Conservation (phyloP, 768 basidiomycete genomes). For the Mycena rebaudengoi region DNA sequence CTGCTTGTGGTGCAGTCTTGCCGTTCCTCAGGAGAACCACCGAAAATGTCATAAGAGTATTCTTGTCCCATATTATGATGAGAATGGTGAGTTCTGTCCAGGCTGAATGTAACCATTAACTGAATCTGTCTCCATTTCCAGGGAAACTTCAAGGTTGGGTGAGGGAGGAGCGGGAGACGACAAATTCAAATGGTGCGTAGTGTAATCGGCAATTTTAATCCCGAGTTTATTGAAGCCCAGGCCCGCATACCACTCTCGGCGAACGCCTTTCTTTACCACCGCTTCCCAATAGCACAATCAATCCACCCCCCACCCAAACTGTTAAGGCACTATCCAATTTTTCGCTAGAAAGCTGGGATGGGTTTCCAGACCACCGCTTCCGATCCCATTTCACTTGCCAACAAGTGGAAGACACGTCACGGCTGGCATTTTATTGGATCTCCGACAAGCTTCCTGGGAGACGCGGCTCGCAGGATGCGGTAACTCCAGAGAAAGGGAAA, state of each 20-base stretch:
- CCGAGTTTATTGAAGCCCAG: background rate
- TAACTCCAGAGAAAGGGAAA: background rate
- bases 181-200: background rate
- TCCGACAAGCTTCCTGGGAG: background rate
- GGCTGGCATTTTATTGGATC: conserved; percentile 1
- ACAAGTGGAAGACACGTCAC: no score
- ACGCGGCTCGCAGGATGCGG: background rate
- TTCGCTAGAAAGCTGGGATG: conserved; percentile 1
- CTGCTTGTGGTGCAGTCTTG: background rate
- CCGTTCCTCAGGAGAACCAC: no score
- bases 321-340: background rate
- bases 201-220: background rate
- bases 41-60: background rate
- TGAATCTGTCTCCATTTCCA: background rate
- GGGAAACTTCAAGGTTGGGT: background rate
- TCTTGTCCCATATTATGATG: background rate
- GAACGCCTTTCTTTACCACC: background rate
- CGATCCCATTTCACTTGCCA: no score
- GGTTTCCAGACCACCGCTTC: background rate
- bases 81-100: background rate
- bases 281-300: background rate
- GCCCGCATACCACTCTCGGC: no score
- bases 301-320: background rate
- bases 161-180: background rate
- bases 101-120: background rate